Evolutionary conservation across 2,329 filamentous ascomycete species (phyloP), one percentile per base, ranked within the genome.

Genomic region (Fusarium cyanostomum): DNA sequence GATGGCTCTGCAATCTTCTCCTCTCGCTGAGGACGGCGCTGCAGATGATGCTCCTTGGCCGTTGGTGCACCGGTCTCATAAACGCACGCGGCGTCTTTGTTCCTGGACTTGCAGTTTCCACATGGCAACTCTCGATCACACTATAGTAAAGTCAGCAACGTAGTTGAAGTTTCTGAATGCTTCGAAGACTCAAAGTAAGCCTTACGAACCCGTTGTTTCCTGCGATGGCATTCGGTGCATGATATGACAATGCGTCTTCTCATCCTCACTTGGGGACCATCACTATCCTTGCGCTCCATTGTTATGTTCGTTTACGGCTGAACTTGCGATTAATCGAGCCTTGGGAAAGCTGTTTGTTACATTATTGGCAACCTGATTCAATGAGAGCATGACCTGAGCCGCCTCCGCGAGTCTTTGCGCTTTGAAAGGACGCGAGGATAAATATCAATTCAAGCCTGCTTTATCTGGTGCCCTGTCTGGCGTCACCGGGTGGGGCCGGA

Each of bases 221-320:
- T 80, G 59, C 86, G 79, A 73, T 89, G 86, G 65, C 86, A 89
- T 70, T 89, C 86, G 10, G 82, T 86, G 66, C 86, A 89, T 8
- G 85, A 88, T 55, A 89, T 86, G 39, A 88, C 84, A 37, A 86
- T 79, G 34, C 86, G 80, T 68, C 84, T 81, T 64, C 86, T 79
- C 74, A 88, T 88, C 53, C 83, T 80, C 5, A 52, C 42, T 16
- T 35, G 60, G 9, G 52, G 50, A 13, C 48, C 61, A 24, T 61
- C 39, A 7, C 18, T 45, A 30, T 41, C 48, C 33, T 34, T 31
- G 11, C 11, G 18, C 7, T 39, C 43, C 33, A 34, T 46, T 27
- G 41, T 38, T 62, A 71, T 71, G 34, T 13, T 44, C 9, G 18
- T 13, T 16, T 41, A 33, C 12, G 21, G 18, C 31, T 39, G 38